Base-by-base conservation (phyloP, 1,284 basidiomycete genomes). In the Ceratobasidium papillatum region DNA sequence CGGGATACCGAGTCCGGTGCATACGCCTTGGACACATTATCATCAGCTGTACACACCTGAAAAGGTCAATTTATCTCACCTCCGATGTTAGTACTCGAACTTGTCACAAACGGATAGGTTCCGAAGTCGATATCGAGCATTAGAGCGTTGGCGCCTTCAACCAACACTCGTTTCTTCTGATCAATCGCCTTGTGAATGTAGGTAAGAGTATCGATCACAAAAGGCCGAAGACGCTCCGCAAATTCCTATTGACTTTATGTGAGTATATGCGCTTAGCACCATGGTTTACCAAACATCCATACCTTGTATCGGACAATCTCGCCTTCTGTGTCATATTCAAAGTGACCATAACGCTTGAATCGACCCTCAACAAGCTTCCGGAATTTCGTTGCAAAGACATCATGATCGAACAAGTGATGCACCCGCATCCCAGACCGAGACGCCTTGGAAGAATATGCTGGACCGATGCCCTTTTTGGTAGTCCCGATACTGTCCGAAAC, bases 111-210 rank as follows among this genome's bases (percentile, higher is more conserved):
- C 0, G 97, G 97, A 82, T 99, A 99, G 2, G 97, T 99, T 56
- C 97, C 97, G 81, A 95, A 97, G 84, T 99, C 97, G 78, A 99
- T 86, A 81, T 99, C 98, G 78, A 99, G 91, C 96, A 99, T 98
- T 77, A 99, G 86, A 1, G 97, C 97, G 81, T 99, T 99, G 71
- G 98, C 97, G 59, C 97, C 97, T 82, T 99, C 97, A 74, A 99
- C 94, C 36, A 99, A 89, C 61, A 99, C 85, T 58, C 86, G 88
- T 84, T 97, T 97, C 76, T 90, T 90, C 36, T 79, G 77, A 11
- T 80, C 77, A 61, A 99, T 84, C 30, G 95, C 92, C 75, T 90
- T 83, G 85, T 98, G 94, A 74, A 98, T 85, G 84, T 93, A 98
- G 11, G 88, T 86, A 17, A 96, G 89, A 77, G 94, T 93, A 84